phyloP scores from a whole-genome alignment of 495 filamentous ascomycete genomes.

The Xanthoparmelia taractica region DNA sequence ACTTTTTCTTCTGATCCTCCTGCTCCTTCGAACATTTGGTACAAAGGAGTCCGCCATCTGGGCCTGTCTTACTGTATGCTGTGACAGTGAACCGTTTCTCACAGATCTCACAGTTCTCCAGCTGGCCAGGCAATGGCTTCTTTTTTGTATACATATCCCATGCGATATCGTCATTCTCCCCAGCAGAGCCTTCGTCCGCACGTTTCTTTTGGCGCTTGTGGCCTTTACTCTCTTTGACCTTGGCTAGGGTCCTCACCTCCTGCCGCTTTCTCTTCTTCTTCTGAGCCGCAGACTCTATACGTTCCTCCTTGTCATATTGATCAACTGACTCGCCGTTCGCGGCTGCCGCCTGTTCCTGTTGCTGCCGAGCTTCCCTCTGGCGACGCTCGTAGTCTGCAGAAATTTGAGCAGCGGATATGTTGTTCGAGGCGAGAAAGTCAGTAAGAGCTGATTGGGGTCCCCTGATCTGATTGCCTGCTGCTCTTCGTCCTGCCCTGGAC shows the following conservation, averaged over 20 bases:
- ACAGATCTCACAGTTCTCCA: slow-evolving; percentile 81
- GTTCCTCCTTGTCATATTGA: slow-evolving; percentile 21
- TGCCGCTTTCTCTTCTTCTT: slow-evolving; percentile 56
- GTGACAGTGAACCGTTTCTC: slow-evolving; percentile 90
- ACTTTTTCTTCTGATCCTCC: slow-evolving; percentile 53
- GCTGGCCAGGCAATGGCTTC: slow-evolving; percentile 71
- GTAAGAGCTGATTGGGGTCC: slow-evolving; percentile 72
- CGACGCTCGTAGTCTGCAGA: slow-evolving; percentile 53
- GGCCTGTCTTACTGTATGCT: slow-evolving; percentile 74
- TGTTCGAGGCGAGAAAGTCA: slow-evolving; percentile 76
- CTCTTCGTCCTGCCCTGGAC: slow-evolving; percentile 37
- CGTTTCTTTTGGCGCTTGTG: slow-evolving; percentile 52
- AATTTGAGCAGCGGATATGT: slow-evolving; percentile 80
- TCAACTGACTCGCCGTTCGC: slow-evolving; percentile 23
- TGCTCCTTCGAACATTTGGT: slow-evolving; percentile 74
- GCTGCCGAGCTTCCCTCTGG: slow-evolving; percentile 37
- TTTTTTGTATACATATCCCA: slow-evolving; percentile 52
- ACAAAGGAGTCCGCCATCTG: slow-evolving; percentile 77
- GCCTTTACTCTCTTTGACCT: slow-evolving; percentile 70
- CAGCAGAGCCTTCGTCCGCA: slow-evolving; percentile 38
- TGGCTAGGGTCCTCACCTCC: slow-evolving; percentile 56
- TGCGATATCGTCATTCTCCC: slow-evolving; percentile 42
- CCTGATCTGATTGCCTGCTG: slow-evolving; percentile 47
- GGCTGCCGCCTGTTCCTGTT: slow-evolving; percentile 31
- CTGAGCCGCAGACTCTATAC: slow-evolving; percentile 40